phyloP scores from a whole-genome alignment of 2,329 filamentous ascomycete species.

The Leptodontidium sp. region DNA sequence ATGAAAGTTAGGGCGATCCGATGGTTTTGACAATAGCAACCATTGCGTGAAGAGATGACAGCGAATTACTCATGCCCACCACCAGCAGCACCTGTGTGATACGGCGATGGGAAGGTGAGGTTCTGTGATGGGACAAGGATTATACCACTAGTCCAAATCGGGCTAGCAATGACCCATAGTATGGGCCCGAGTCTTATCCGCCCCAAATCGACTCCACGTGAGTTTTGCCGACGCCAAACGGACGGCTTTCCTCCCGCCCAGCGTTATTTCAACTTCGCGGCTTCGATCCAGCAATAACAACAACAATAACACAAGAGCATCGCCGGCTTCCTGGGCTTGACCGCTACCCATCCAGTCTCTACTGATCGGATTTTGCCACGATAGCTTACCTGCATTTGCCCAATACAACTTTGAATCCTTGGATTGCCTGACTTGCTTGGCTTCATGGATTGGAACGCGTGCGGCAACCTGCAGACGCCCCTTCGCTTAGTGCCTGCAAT shows the following conservation, averaged over 20 bases:
- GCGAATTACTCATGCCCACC: not conserved
- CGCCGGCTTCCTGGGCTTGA: not conserved
- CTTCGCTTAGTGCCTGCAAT: slow-evolving; percentile 17
- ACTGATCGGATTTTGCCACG: not conserved
- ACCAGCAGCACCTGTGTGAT: not conserved
- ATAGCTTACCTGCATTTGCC: not conserved
- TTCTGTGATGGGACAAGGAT: slow-evolving; percentile 7
- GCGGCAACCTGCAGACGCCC: slow-evolving; percentile 10
- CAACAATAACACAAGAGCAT: not conserved
- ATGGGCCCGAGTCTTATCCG: slow-evolving; percentile 6
- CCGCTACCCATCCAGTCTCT: not conserved
- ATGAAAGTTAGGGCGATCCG: no score
- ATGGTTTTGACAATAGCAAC: not conserved
- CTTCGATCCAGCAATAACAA: not conserved
- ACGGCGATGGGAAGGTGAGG: not conserved
- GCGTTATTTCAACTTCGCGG: slow-evolving; percentile 8
- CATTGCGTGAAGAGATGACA: not conserved
- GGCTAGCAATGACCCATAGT: not conserved
- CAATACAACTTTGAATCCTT: not conserved
- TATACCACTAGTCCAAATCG: not conserved
- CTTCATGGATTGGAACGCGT: slow-evolving; percentile 8
- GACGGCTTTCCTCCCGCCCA: slow-evolving; percentile 8
- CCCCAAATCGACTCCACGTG: not conserved
- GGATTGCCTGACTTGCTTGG: not conserved
- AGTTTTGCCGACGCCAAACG: not conserved